phyloP scores from a whole-genome alignment of 2,329 filamentous ascomycete genomes.

The Lanzia echinophila region DNA sequence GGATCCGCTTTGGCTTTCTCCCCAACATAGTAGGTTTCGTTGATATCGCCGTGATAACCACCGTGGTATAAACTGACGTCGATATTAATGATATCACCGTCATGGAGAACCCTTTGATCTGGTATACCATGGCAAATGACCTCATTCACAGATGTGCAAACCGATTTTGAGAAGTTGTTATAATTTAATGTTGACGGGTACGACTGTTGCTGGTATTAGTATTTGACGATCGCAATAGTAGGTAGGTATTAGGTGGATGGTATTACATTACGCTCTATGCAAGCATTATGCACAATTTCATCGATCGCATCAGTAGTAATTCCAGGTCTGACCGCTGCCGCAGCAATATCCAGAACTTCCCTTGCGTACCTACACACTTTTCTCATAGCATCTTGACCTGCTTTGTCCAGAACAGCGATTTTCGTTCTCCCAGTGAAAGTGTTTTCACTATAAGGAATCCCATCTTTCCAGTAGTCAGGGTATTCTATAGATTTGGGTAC shows the following conservation, averaged over 20 bases:
- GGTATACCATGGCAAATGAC: conserved; percentile 98
- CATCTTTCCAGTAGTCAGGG: conserved; percentile 84
- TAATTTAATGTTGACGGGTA: conserved; percentile 96
- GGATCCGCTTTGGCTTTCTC: conserved; percentile 77
- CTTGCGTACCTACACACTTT: conserved; percentile 81
- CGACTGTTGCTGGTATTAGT: conserved; percentile 47
- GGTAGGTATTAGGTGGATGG: conserved; percentile 10
- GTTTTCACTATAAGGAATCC: conserved; percentile 59
- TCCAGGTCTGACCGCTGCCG: conserved; percentile 75
- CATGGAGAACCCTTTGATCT: conserved; percentile 76
- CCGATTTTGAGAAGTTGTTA: conserved; percentile 93
- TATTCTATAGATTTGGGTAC: conserved; percentile 74
- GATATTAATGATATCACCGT: conserved; percentile 96
- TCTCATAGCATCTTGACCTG: conserved; percentile 78
- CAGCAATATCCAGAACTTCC: conserved; percentile 90
- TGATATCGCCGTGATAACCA: conserved; percentile 92
- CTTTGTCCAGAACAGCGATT: conserved; percentile 72
- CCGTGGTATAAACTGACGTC: conserved; percentile 92
- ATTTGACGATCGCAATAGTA: conserved; percentile 5
- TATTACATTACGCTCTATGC: conserved; percentile 77
- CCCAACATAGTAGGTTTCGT: conserved; percentile 98
- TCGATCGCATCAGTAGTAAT: conserved; percentile 95
- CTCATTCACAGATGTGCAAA: conserved; percentile 94
- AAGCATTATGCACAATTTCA: conserved; percentile 90
- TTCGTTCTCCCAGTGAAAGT: conserved; percentile 60